Evolutionary conservation across 2,329 filamentous ascomycete genomes (phyloP).

Genomic region (Chaetomiaceae sp.): DNA sequence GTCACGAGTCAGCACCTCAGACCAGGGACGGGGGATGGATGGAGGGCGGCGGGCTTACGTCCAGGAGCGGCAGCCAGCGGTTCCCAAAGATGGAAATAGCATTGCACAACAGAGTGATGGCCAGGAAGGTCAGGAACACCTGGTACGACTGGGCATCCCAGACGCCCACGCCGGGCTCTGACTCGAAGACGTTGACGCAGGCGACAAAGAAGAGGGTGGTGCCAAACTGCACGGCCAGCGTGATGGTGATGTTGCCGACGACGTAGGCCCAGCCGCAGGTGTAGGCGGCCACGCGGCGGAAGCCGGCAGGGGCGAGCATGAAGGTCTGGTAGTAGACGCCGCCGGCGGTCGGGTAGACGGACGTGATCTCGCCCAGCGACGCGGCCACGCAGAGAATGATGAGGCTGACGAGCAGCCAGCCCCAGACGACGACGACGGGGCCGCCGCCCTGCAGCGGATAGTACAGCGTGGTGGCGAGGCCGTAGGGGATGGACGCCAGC

Average conservation of each 20-base stretch:
- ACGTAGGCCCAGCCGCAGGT: slow-evolving; percentile 71
- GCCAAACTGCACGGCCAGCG: slow-evolving; percentile 75
- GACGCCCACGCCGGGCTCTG: slow-evolving; percentile 37
- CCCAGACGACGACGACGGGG: slow-evolving; percentile 65
- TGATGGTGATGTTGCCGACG: slow-evolving; percentile 76
- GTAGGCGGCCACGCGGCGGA: slow-evolving; percentile 60
- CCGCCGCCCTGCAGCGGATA: slow-evolving; percentile 63
- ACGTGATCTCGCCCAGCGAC: slow-evolving; percentile 68
- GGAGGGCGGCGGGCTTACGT: slow-evolving; percentile 50
- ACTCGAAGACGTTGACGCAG: slow-evolving; percentile 51
- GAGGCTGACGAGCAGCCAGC: slow-evolving; percentile 55
- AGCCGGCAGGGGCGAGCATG: slow-evolving; percentile 58
- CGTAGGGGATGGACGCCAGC: slow-evolving; percentile 68
- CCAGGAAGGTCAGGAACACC: slow-evolving; percentile 65
- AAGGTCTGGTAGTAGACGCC: slow-evolving; percentile 76
- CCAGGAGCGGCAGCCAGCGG: slow-evolving; percentile 58
- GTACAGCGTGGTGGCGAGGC: slow-evolving; percentile 61
- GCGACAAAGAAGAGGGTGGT: slow-evolving; percentile 59
- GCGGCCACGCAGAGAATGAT: slow-evolving; percentile 66
- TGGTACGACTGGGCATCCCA: slow-evolving; percentile 54
- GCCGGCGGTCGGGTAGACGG: slow-evolving; percentile 68
- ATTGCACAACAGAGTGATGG: slow-evolving; percentile 58
- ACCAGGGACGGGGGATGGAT: no score
- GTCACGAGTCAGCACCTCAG: no score
- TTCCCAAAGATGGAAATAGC: slow-evolving; percentile 62